Percentiles rank a stretch among this genome's conserved stretches.
Conservation (phyloP, 208 protist species). For the Crithidia bombi region DNA sequence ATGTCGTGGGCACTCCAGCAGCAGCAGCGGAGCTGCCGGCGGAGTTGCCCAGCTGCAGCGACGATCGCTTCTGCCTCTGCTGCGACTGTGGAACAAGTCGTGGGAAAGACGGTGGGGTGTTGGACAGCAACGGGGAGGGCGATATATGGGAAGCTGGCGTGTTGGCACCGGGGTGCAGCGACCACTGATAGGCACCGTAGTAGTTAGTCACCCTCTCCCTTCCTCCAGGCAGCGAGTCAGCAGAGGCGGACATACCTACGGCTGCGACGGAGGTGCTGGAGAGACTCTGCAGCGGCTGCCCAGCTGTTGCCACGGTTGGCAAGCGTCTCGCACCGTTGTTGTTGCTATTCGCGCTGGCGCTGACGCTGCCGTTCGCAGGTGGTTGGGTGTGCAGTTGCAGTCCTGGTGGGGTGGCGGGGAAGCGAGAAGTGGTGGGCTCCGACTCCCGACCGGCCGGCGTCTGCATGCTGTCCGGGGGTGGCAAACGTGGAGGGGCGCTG, state of each 20-base stretch:
- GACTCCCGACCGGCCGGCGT: background rate
- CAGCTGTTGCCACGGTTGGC: background rate
- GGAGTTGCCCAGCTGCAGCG: background rate
- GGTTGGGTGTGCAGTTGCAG: background rate
- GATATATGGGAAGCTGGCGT: background rate
- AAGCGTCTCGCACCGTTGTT: too few relatives aligned
- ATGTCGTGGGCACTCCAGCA: background rate
- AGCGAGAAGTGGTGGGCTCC: background rate
- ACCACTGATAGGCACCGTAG: slow-evolving; percentile 26
- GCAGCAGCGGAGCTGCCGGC: background rate
- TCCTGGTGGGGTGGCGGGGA: slow-evolving; percentile 1
- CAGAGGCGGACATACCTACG: background rate
- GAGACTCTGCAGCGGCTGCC: slow-evolving; percentile 1
- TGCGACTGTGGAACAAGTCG: background rate
- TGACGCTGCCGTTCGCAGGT: background rate
- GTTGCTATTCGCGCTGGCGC: too few relatives aligned
- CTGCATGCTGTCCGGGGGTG: background rate
- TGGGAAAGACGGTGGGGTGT: background rate
- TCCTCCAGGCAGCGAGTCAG: slow-evolving; percentile 2
- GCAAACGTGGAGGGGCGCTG: background rate
- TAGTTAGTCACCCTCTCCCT: background rate
- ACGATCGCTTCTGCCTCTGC: background rate
- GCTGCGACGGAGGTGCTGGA: background rate
- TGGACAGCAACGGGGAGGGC: background rate
- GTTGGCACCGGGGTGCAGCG: background rate